These are phyloP conservation scores for Coemansia sp. DNA, from an alignment of 192 early-diverging fungal genomes.

Conservation along the genomic window DNA sequence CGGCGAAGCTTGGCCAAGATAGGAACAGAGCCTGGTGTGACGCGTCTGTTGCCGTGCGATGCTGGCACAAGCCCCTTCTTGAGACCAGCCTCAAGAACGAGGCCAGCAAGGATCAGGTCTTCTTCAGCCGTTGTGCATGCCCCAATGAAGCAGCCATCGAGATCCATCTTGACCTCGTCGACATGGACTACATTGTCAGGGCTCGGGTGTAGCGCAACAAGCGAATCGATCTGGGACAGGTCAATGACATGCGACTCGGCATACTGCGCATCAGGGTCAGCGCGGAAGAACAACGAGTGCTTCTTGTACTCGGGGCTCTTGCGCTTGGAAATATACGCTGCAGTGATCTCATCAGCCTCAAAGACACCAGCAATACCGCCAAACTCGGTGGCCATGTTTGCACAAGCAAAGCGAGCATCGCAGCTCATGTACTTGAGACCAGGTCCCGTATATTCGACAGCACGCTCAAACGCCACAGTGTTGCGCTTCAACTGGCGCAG, in stretches of 20 bases:
- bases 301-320: slow-evolving; percentile 70
- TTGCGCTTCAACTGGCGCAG: slow-evolving; percentile 82
- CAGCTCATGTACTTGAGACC: slow-evolving; percentile 78
- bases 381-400: slow-evolving; percentile 87
- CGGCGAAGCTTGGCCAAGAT: slow-evolving; percentile 76
- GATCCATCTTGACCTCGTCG: slow-evolving; percentile 61
- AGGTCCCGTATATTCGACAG: slow-evolving; percentile 75
- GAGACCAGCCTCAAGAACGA: slow-evolving; percentile 73
- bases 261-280: slow-evolving; percentile 73
- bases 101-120: slow-evolving; percentile 74
- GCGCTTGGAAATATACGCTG: slow-evolving; percentile 71
- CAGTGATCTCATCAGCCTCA: slow-evolving; percentile 72
- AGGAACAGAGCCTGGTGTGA: slow-evolving; percentile 75
- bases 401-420: slow-evolving; percentile 77
- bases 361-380: slow-evolving; percentile 84
- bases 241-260: slow-evolving; percentile 78
- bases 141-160: slow-evolving; percentile 80
- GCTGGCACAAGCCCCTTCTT: slow-evolving; percentile 67
- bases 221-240: slow-evolving; percentile 65
- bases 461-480: slow-evolving; percentile 78
- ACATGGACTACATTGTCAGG: slow-evolving; percentile 76
- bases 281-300: slow-evolving; percentile 69
- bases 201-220: slow-evolving; percentile 70
- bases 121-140: slow-evolving; percentile 84
- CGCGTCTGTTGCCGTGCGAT: slow-evolving; percentile 64